Evolutionary conservation across 352 stramenopile species (phyloP), one percentile per base, ranked within the genome.

Genomic region (Phytophthora cryptogea): DNA sequence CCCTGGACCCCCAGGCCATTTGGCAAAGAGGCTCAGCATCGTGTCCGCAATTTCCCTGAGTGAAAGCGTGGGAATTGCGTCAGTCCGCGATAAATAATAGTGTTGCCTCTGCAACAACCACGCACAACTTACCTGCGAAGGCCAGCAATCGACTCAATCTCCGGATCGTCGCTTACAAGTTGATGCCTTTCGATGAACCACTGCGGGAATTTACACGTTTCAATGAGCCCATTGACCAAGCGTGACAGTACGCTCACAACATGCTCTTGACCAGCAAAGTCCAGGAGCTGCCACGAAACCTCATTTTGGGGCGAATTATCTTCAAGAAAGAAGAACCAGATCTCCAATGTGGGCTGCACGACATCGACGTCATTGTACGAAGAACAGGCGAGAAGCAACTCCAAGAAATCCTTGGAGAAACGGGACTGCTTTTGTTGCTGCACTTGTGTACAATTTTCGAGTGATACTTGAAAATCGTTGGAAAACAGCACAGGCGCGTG

Each of bases 311-410:
- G 54, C 4, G 68, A 57, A 42, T 64, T 73, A n/a, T 76, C 68
- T 50, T 95, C 86, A 8, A 95, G 70, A n/a, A 95, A 78, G 46
- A 92, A 92, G 67, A 91, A 95, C 86, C 86, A 95, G 28, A 95
- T 90, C 61, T 95, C 86, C 28, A 95, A 70, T 27, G 84, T 95
- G 11, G 80, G 79, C 37, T 92, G 75, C 8, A 76, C 72, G 8
- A 89, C 78, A 28, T 83, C 66, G 8, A 72, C 49, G 30, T 91
- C 71, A 11, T 67, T 39, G 37, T 80, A 83, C 16, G 76, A 77
- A 7, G 83, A 88, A 49, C 83, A 93, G 13, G 63, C 54, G 20
- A 95, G 50, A 31, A 92, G 60, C 16, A 88, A 65, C 31, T 91
- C 74, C 23, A 95, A 59, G 50, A 91, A 88, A 17, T 47, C 20